A percentile compares a stretch with the other conserved stretches of the same genome.
phyloP scores from a whole-genome alignment of 495 filamentous ascomycete species.

The Xeromyces bisporus region DNA sequence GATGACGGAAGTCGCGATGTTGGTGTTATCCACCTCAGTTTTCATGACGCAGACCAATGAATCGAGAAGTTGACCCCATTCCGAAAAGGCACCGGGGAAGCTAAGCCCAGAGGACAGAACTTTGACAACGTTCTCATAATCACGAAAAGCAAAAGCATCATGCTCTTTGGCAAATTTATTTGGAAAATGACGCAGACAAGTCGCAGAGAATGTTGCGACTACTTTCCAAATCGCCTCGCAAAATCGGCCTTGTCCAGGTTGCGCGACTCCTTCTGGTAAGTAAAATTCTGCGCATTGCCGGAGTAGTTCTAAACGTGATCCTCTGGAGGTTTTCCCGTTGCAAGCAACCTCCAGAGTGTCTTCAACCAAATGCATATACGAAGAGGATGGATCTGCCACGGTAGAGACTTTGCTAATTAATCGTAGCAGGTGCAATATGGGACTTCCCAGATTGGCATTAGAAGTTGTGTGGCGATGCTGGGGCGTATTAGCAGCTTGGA shows the following conservation, averaged over 20 bases:
- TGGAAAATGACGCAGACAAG: conserved; percentile 22
- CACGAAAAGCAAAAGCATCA: conserved; percentile 29
- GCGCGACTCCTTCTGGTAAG: conserved; percentile 2
- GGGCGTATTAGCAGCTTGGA: conserved; percentile 33
- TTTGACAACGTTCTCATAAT: conserved; percentile 53
- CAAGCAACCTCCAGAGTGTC: conserved; percentile 26
- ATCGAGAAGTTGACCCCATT: conserved; percentile 46
- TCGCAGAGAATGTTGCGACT: conserved; percentile 16
- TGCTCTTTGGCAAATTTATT: conserved; percentile 26
- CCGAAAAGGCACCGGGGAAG: conserved; percentile 22
- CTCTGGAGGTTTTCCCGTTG: conserved; percentile 33
- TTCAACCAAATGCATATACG: conserved; percentile 18
- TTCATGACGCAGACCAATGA: conserved; percentile 39
- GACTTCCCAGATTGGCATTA: conserved; percentile 16
- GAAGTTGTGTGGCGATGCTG: conserved; percentile 15
- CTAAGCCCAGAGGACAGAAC: conserved; percentile 47
- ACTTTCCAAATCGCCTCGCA: conserved; percentile 19
- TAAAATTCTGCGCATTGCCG: conserved; percentile 23
- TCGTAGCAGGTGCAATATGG: conserved; percentile 26
- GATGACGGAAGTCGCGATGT: conserved; percentile 41
- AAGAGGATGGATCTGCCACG: conserved; percentile 8
- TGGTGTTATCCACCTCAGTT: conserved; percentile 48
- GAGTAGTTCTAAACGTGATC: conserved; percentile 28
- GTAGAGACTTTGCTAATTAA: conserved; percentile 12
- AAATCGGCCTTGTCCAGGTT: conserved; percentile 4